Evolutionary conservation across 2,329 filamentous ascomycete species (phyloP), one percentile per base, ranked within the genome.

Genomic region (Alternaria sp.): DNA sequence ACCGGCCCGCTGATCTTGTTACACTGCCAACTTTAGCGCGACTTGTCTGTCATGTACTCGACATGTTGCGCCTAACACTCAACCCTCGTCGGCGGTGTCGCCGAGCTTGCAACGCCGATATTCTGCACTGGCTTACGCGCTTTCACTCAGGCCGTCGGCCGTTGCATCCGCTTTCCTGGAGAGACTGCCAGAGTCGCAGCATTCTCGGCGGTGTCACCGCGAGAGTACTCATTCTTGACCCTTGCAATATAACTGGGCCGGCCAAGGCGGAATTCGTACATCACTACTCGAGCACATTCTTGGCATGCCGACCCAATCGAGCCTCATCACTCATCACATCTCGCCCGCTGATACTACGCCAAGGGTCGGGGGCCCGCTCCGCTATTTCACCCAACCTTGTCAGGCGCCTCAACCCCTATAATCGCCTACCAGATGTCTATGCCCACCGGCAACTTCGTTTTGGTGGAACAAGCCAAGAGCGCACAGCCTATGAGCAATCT

Each of bases 181-280:
- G 52, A 62, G 54, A 69, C 59, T 66, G 67, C 65, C 63, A 73
- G 66, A 65, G 23, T 47, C 61, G 68, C 62, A 66, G 61, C 62
- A 62, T 72, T 49, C 64, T 69, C 65, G 67, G 67, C 67, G 65
- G 72, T 71, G 58, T 62, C 66, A 74, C 69, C n/a, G 62, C 56
- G 57, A 65, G 62, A 58, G 55, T 64, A 60, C 62, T 56, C 68
- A 71, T 71, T 61, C 62, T 63, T 56, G 45, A 57, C 59, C 61
- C 55, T 52, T 54, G 67, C 65, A 59, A 61, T 57, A 64, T 65
- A 65, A 68, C 70, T 68, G 69, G 67, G 62, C 45, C 45, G 60
- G 60, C 70, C 67, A 72, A 72, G 69, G 67, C 69, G 69, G 69
- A 67, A 69, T 66, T 63, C 63, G 63, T 60, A 61, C 62, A 69